Evolutionary conservation across 108 stramenopile species (phyloP), one percentile per base, ranked within the genome.

Genomic region (Nitzschia putrida): DNA sequence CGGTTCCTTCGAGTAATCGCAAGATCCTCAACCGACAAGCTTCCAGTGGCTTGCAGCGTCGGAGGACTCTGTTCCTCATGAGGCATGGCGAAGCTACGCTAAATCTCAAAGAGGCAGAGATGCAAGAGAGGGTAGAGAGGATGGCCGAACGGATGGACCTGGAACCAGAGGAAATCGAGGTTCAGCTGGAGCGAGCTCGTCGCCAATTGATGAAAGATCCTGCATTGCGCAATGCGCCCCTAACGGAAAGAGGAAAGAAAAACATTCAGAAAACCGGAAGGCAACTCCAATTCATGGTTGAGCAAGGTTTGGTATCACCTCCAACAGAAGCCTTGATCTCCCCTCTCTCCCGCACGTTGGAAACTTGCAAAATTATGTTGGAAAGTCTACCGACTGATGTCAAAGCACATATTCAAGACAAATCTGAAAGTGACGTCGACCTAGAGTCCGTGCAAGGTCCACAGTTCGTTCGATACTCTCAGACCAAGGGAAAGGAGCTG

Each of bases 11-110:
- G 29, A 34, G 29, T 34, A 34, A 34, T 34, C 29, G 29, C 1
- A 34, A 34, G 29, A 34, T 34, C 29, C 47, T 49, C n/a, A 49
- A 49, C 14, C 47, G 18, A 18, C 47, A 49, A 49, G 47, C 18
- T 49, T 49, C 47, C n/a, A 49, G 47, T 49, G 47, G 47, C 14
- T 49, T 63, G 18, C 61, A 63, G 23, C 61, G 61, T 20, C 61
- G 61, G 9, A 41, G 61, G 20, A 88, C 89, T 8, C 64, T 91
- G 39, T 86, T 83, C 53, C 68, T 91, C 14, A 82, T 91, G 59
- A 85, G 90, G 12, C 90, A 91, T 56, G 87, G 90, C 9, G 86
- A 87, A 52, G 90, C 90, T 0, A 47, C 52, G 11, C 90, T 88
- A 72, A 91, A 91, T 53, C 66, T 87, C 7, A 61, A 52, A 50